Evolutionary conservation across 352 stramenopile genomes (phyloP).

Genomic region (Phytophthora idaei): DNA sequence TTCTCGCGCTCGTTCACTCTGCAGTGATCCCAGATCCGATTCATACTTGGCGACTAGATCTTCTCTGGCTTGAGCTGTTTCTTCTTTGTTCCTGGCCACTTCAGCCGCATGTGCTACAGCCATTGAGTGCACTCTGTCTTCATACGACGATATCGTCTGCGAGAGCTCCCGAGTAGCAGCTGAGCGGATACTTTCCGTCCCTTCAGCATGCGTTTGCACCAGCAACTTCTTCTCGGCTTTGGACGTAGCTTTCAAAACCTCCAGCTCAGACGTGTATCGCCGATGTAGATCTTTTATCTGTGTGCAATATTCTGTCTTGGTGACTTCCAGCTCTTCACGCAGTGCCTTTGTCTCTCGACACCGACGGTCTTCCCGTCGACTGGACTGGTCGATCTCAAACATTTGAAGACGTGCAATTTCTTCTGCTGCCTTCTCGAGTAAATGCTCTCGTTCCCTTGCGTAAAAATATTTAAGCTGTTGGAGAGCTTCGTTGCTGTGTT

Average conservation of each 20-base stretch:
- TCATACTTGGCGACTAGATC: slow-evolving; percentile 37
- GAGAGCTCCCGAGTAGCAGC: slow-evolving; percentile 30
- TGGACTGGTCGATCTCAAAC: slow-evolving; percentile 40
- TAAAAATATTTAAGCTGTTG: slow-evolving; percentile 24
- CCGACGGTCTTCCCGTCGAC: slow-evolving; percentile 26
- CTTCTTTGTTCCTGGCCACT: slow-evolving; percentile 15
- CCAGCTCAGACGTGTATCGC: slow-evolving; percentile 31
- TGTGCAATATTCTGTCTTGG: slow-evolving; percentile 5
- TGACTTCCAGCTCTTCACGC: slow-evolving; percentile 19
- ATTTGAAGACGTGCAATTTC: slow-evolving; percentile 35
- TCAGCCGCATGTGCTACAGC: slow-evolving; percentile 25
- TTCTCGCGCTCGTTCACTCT: slow-evolving; percentile 31
- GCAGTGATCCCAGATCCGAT: slow-evolving; percentile 19
- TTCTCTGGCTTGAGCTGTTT: slow-evolving; percentile 19
- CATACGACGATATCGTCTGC: slow-evolving; percentile 27
- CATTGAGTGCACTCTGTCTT: slow-evolving; percentile 21
- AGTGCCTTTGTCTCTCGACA: slow-evolving; percentile 32
- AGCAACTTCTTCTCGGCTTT: slow-evolving; percentile 23
- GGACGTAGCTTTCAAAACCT: slow-evolving; percentile 19
- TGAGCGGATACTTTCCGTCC: slow-evolving; percentile 25
- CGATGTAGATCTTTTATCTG: slow-evolving; percentile 35
- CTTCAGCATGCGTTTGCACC: slow-evolving; percentile 24
- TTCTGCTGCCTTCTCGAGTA: slow-evolving; percentile 29
- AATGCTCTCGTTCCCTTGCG: slow-evolving; percentile 20
- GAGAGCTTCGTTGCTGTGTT: slow-evolving; percentile 35